phyloP scores from a whole-genome alignment of 345 rosid species.

The Citrus unshiu region DNA sequence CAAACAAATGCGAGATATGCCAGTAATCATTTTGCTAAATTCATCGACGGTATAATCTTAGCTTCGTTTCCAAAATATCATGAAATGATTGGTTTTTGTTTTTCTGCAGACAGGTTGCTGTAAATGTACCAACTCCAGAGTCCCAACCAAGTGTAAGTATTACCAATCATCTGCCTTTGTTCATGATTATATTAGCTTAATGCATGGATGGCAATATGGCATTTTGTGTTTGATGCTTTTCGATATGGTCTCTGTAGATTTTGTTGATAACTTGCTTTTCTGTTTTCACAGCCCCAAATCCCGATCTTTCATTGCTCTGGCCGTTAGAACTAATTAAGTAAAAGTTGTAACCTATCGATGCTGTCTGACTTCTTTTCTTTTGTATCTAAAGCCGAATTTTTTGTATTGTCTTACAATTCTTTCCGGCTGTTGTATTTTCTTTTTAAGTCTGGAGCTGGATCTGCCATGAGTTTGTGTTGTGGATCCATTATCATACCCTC shows the following conservation, averaged over 20 bases:
- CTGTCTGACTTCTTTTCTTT: neutral
- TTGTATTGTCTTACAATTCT: neutral
- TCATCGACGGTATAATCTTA: neutral
- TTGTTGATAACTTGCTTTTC: neutral
- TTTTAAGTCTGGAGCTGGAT: neutral
- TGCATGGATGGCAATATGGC: neutral
- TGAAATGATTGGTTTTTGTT: slow-evolving; percentile 14
- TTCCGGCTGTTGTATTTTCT: neutral
- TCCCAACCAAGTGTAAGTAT: slow-evolving; percentile 61
- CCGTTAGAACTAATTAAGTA: neutral
- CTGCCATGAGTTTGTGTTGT: neutral
- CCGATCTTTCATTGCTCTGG: neutral
- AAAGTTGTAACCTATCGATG: neutral
- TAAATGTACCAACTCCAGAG: slow-evolving; percentile 69
- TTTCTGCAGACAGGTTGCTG: slow-evolving; percentile 62
- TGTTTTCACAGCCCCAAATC: neutral
- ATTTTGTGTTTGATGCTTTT: neutral
- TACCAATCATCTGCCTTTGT: slow-evolving; percentile 7
- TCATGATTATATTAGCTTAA: neutral
- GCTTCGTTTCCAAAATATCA: neutral
- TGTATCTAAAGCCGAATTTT: neutral
- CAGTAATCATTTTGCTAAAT: slow-evolving; percentile 43
- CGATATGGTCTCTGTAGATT: neutral
- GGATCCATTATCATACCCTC: neutral
- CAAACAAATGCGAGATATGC: slow-evolving; percentile 91